Conservation (phyloP, 1,284 basidiomycete genomes). For the Lentinula novae-zelandiae region DNA sequence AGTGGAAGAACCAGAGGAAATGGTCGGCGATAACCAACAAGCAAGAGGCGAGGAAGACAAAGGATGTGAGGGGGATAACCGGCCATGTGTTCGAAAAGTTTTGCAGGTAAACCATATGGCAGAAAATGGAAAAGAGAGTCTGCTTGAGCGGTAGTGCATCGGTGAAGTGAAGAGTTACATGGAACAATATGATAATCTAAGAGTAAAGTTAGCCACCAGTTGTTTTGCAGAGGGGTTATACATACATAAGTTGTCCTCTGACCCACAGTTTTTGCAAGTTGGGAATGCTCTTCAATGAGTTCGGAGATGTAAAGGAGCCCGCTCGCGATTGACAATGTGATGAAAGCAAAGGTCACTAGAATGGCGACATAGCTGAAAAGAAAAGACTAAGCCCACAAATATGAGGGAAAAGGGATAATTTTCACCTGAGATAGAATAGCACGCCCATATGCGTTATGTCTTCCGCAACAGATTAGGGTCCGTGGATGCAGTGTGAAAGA, state of each 20-base stretch:
- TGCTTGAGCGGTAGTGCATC: slow-evolving; percentile 78
- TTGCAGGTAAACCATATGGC: slow-evolving; percentile 85
- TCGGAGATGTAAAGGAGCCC: slow-evolving; percentile 92
- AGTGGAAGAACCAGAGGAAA: slow-evolving; percentile 94
- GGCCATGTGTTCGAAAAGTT: slow-evolving; percentile 91
- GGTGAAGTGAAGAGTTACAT: slow-evolving; percentile 72
- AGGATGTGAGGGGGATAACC: slow-evolving; percentile 81
- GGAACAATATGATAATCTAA: slow-evolving; percentile 75
- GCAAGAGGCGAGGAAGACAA: slow-evolving; percentile 82
- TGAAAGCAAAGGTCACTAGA: slow-evolving; percentile 70
- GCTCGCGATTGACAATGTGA: slow-evolving; percentile 82
- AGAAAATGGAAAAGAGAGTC: slow-evolving; percentile 74
- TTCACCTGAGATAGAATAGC: slow-evolving; percentile 51
- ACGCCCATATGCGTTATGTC: slow-evolving; percentile 33
- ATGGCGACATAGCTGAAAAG: slow-evolving; percentile 60
- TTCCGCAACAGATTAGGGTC: neutral
- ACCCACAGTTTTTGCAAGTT: slow-evolving; percentile 74
- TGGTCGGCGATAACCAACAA: slow-evolving; percentile 82
- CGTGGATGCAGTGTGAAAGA: neutral
- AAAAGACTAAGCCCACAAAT: neutral
- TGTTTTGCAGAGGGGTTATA: slow-evolving; percentile 17
- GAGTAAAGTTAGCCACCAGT: neutral
- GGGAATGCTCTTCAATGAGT: slow-evolving; percentile 90
- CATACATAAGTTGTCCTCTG: slow-evolving; percentile 83
- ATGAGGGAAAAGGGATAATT: slow-evolving; percentile 5